phyloP scores from a whole-genome alignment of 2,329 filamentous ascomycete genomes.

The Capronia epimyces region DNA sequence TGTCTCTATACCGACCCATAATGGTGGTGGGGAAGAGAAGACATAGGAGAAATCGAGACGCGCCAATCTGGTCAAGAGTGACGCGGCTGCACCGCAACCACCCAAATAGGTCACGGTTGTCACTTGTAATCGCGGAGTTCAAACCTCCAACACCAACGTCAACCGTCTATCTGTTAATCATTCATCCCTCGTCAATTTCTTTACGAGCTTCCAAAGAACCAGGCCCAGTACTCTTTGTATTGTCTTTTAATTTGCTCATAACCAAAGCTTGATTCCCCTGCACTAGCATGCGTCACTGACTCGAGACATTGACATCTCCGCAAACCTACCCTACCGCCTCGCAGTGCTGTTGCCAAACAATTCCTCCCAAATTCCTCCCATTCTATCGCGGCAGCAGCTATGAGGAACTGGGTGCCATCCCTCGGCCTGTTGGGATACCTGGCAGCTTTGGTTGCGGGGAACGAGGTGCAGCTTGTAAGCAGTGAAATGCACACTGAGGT shows the following conservation, averaged over 20 bases:
- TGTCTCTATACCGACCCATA: not conserved
- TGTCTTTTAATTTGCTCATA: not conserved
- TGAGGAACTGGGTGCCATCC: conserved; percentile 26
- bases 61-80: not conserved
- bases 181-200: not conserved
- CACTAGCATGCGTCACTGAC: not conserved
- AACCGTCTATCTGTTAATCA: not conserved
- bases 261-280: not conserved
- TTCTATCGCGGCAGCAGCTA: not conserved
- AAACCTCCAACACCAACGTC: not conserved
- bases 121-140: not conserved
- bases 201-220: no score
- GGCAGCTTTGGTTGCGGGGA: conserved; percentile 35
- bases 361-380: not conserved
- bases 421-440: conserved; percentile 26
- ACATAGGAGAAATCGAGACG: not conserved
- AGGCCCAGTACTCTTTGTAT: no score
- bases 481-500: not conserved
- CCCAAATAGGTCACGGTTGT: not conserved
- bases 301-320: not conserved
- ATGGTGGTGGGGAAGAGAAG: not conserved
- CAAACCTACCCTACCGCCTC: not conserved
- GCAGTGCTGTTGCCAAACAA: not conserved
- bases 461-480: conserved; percentile 44
- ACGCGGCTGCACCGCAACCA: not conserved